Base-by-base conservation (phyloP, 768 basidiomycete species). In the Rhodotorula kratochvilovae region DNA sequence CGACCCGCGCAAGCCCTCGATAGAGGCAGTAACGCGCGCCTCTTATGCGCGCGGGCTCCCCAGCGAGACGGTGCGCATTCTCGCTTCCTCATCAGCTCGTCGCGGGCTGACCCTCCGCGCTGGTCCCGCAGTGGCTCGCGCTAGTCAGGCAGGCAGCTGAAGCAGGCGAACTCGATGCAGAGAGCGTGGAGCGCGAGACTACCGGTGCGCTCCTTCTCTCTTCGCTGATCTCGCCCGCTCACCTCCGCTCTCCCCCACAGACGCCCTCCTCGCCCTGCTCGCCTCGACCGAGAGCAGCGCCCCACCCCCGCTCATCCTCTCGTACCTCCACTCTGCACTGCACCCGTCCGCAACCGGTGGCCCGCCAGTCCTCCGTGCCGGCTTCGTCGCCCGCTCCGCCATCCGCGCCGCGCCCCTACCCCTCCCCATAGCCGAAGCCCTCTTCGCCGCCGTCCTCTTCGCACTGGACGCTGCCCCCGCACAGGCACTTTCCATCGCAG, bases 251-350 rank as follows among this genome's bases (percentile, higher is more conserved):
- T 12, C 10, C 60, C 10, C 31, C 46, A 33, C 64, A 66, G 69
- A 36, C 19, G 21, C 39, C 4, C 63, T 66, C 36, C 53, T 70
- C 53, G 35, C n/a, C 42, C 68, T 70, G 25, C 27, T 70, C 17
- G 39, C 53, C 17, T 21, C 48, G 15, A n/a, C n/a, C n/a, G n/a
- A n/a, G 15, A 48, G 19, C 11, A 2, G 16, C 2, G 1, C 27
- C 21, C 51, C 42, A 0, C 50, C 63, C 17, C 42, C 63, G 8
- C 21, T 56, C 23, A 17, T 45, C 46, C 12, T 35, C 31, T 7
- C 46, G 21, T 48, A 65, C 35, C 21, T 61, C 3, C 16, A 56
- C 1, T n/a, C 33, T 0, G 39, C 53, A 29, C 23, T 54, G 39
- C 5, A 39, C 31, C 29, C 27, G 25, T 5, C 31, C 51, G 21